These are phyloP conservation scores for Diaporthe capsici DNA, from an alignment of 2,329 filamentous ascomycete species.

Conservation along the genomic window DNA sequence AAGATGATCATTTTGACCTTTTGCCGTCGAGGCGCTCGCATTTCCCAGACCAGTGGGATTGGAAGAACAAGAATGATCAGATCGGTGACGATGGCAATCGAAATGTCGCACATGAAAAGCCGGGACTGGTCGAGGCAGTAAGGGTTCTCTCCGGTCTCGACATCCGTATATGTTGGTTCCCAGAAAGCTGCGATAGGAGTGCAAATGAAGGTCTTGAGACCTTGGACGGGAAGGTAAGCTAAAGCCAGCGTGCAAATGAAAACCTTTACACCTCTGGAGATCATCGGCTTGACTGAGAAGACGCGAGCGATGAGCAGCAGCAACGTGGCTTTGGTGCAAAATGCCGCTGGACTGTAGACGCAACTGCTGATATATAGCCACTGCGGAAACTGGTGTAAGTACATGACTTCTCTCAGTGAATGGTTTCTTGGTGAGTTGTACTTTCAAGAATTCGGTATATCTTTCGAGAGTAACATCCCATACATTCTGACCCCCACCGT, in stretches of 20 bases:
- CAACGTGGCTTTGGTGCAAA: slow-evolving; percentile 47
- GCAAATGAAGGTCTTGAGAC: slow-evolving; percentile 31
- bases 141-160: not conserved
- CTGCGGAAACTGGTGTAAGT: not conserved
- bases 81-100: slow-evolving; percentile 53
- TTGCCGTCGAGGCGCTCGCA: slow-evolving; percentile 48
- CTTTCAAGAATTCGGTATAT: slow-evolving; percentile 29
- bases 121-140: slow-evolving; percentile 51
- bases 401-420: too few species aligned
- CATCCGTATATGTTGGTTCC: slow-evolving; percentile 37
- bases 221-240: slow-evolving; percentile 18
- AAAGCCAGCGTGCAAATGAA: slow-evolving; percentile 47
- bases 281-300: slow-evolving; percentile 31
- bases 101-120: slow-evolving; percentile 52
- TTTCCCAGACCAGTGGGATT: slow-evolving; percentile 49
- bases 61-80: slow-evolving; percentile 53
- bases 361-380: slow-evolving; percentile 15
- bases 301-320: slow-evolving; percentile 52
- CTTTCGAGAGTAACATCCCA: slow-evolving; percentile 16
- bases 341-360: slow-evolving; percentile 33
- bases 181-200: slow-evolving; percentile 29
- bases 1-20: slow-evolving; percentile 52
- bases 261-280: slow-evolving; percentile 47
- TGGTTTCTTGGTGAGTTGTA: not conserved
- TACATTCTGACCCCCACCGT: slow-evolving; percentile 1